Conservation (phyloP, 305 asterid species). For the Fraxinus ornus region DNA sequence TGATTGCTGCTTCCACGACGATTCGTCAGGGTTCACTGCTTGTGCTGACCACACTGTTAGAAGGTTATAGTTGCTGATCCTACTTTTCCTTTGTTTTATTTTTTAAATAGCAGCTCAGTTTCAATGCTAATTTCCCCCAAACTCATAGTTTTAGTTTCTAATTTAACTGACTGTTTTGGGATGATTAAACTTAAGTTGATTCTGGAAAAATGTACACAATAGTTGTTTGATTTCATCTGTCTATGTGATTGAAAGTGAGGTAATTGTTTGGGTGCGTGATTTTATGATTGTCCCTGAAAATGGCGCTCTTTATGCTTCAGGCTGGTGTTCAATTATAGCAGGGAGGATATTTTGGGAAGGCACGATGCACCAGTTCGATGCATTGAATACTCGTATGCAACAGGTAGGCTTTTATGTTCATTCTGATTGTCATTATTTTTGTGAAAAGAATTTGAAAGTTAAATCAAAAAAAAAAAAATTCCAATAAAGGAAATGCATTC, state of each 20-base stretch:
- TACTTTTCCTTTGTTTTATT: background rate
- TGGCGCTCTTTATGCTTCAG: slow-evolving; percentile 37
- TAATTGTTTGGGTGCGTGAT: background rate
- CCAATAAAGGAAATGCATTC: background rate
- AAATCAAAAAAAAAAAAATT: background rate
- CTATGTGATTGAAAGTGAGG: background rate
- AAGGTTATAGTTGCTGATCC: slow-evolving; percentile 41
- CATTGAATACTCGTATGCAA: slow-evolving; percentile 80
- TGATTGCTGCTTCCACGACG: slow-evolving; percentile 96
- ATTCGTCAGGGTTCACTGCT: slow-evolving; percentile 89
- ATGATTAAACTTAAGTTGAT: background rate
- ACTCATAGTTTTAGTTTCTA: background rate
- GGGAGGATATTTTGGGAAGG: slow-evolving; percentile 83
- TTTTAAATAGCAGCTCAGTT: background rate
- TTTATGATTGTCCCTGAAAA: slow-evolving; percentile 10
- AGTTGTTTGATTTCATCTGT: background rate
- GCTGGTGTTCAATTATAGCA: slow-evolving; percentile 72
- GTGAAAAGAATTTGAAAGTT: background rate
- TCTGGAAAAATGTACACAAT: background rate
- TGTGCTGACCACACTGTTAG: slow-evolving; percentile 75
- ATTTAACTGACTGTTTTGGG: background rate
- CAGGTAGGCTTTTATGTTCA: slow-evolving; percentile 44
- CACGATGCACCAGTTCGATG: slow-evolving; percentile 95
- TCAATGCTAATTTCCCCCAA: background rate
- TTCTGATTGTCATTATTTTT: background rate